Evolutionary conservation across 225 moss, liverwort and hornwort genomes (phyloP).

Genomic region (Marchantia polymorpha): DNA sequence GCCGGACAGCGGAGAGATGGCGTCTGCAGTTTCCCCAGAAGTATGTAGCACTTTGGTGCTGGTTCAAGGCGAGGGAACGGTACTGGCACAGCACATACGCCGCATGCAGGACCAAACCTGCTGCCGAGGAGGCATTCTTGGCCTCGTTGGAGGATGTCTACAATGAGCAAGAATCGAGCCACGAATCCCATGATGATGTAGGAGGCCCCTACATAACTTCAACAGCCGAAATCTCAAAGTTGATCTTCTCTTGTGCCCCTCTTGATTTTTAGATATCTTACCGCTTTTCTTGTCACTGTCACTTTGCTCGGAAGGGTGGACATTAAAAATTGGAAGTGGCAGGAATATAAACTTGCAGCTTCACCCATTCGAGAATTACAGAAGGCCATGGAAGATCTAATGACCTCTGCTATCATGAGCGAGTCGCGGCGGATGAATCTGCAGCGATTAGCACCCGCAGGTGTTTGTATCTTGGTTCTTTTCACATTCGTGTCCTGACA

Average conservation of each 20-base stretch:
- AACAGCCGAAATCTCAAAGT: not conserved
- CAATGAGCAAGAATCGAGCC: not conserved
- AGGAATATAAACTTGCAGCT: slow-evolving; percentile 25
- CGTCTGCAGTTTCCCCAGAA: slow-evolving; percentile 20
- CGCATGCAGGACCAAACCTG: slow-evolving; percentile 16
- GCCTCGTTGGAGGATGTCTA: slow-evolving; percentile 24
- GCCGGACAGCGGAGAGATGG: not conserved
- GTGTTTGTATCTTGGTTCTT: slow-evolving; percentile 16
- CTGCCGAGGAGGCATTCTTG: slow-evolving; percentile 29
- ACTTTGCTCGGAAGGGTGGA: not conserved
- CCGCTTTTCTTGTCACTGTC: not conserved
- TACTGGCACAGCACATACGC: slow-evolving; percentile 16
- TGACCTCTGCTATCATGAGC: slow-evolving; percentile 9
- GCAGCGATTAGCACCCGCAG: slow-evolving; percentile 26
- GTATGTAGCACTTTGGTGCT: slow-evolving; percentile 10
- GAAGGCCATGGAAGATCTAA: slow-evolving; percentile 19
- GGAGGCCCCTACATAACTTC: not conserved
- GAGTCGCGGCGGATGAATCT: slow-evolving; percentile 17
- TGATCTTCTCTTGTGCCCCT: not conserved
- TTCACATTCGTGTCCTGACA: not conserved
- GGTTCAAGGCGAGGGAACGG: slow-evolving; percentile 26
- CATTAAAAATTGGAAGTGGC: not conserved
- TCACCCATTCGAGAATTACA: slow-evolving; percentile 24
- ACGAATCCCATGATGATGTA: slow-evolving; percentile 5
- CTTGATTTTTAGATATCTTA: not conserved